phyloP scores from a whole-genome alignment of 768 basidiomycete genomes.

The Cystofilobasidium bisporidii region DNA sequence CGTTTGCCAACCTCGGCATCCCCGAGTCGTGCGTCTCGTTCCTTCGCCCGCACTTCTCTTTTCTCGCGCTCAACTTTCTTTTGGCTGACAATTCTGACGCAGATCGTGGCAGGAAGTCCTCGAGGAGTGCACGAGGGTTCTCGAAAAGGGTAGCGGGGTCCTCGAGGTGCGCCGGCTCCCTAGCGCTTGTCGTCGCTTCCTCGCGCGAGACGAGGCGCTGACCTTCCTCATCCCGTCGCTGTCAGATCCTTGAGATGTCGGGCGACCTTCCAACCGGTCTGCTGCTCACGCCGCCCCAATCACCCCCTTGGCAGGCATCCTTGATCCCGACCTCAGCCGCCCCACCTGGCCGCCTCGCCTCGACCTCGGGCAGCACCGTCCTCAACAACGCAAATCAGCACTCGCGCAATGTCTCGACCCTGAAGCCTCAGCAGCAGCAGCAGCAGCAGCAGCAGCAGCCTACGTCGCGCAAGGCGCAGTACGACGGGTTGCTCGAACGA shows the following conservation, averaged over 20 bases:
- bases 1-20: constrained; percentile 36
- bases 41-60: not conserved
- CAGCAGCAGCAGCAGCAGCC: too few species aligned
- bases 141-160: constrained; percentile 34
- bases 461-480: constrained; percentile 31
- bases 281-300: not conserved
- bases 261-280: constrained; percentile 29
- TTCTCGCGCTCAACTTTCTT: too few species aligned
- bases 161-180: constrained; percentile 31
- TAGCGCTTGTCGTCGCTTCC: not conserved
- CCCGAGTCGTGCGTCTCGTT: constrained; percentile 34
- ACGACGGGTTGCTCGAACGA: constrained; percentile 33
- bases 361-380: too few species aligned
- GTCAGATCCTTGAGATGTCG: constrained; percentile 32
- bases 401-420: not conserved
- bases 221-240: too few species aligned
- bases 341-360: not conserved
- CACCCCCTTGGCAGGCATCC: not conserved
- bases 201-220: too few species aligned
- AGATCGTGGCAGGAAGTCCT: constrained; percentile 33
- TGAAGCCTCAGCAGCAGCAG: too few species aligned
- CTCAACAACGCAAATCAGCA: not conserved
- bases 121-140: constrained; percentile 36
- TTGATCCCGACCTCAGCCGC: not conserved
- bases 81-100: too few species aligned